Evolutionary conservation across 192 early-diverging fungal species (phyloP).

Genomic region (Coemansia sp.): DNA sequence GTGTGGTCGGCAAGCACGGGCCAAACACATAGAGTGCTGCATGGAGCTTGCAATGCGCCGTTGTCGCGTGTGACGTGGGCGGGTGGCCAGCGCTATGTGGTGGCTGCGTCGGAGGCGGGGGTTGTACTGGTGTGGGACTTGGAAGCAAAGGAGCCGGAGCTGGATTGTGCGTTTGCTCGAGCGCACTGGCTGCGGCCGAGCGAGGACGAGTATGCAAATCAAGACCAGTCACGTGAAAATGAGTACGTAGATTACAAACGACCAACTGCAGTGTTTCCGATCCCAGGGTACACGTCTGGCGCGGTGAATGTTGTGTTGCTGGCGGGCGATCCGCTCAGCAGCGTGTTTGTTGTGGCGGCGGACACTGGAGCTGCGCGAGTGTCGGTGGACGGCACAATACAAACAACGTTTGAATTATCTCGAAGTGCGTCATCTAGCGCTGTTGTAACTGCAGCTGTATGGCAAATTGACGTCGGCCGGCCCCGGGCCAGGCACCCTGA

Average conservation of each 20-base stretch:
- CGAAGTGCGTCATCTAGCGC: not conserved
- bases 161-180: not conserved
- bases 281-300: not conserved
- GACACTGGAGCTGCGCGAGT: constrained; percentile 26
- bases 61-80: constrained; percentile 36
- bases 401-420: not conserved
- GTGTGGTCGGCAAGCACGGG: constrained; percentile 30
- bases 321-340: constrained; percentile 27
- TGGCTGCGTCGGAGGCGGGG: constrained; percentile 9
- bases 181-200: constrained; percentile 9
- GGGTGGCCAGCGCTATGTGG: constrained; percentile 22
- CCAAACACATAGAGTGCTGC: not conserved
- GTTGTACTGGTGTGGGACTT: constrained; percentile 35
- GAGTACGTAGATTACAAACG: not conserved
- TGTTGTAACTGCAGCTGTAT: constrained; percentile 12
- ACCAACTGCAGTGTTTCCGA: not conserved
- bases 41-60: not conserved
- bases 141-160: not conserved
- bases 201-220: constrained; percentile 2
- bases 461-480: constrained; percentile 7
- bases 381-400: constrained; percentile 6
- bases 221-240: not conserved
- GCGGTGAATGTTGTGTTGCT: constrained; percentile 21
- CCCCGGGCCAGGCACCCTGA: not conserved
- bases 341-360: constrained; percentile 25